A percentile compares a stretch with the other conserved stretches of the same genome.
These are phyloP conservation scores for Xylaria sp. DNA, from an alignment of 2,329 filamentous ascomycete genomes.

Conservation along the genomic window DNA sequence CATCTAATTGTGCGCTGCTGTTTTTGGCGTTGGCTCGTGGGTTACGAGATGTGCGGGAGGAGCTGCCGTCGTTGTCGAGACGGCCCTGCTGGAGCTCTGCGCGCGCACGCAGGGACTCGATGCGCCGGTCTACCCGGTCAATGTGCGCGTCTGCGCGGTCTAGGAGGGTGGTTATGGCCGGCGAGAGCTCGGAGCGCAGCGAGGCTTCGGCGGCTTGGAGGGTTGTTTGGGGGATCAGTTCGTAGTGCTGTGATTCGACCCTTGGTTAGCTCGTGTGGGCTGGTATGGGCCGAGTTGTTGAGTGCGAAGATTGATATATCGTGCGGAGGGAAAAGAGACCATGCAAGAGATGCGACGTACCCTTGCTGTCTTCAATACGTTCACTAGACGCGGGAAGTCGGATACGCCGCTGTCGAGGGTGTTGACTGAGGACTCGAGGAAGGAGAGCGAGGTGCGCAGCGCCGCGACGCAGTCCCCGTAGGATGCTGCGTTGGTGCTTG, in stretches of 20 bases:
- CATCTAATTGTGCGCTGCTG: conserved; percentile 58
- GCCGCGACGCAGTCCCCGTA: conserved; percentile 70
- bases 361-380: conserved; percentile 67
- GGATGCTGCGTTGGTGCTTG: conserved; percentile 40
- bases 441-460: conserved; percentile 68
- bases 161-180: conserved; percentile 82
- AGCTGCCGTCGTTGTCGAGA: conserved; percentile 50
- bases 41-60: background rate
- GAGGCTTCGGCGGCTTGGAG: conserved; percentile 84
- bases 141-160: conserved; percentile 85
- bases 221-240: conserved; percentile 87
- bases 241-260: conserved; percentile 76
- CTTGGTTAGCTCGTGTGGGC: conserved; percentile 4
- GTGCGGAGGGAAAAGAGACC: background rate
- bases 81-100: conserved; percentile 84
- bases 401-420: conserved; percentile 67
- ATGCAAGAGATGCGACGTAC: conserved; percentile 52
- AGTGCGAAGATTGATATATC: too few relatives aligned
- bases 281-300: background rate
- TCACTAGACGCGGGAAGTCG: conserved; percentile 67
- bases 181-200: conserved; percentile 88
- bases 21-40: background rate
- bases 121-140: conserved; percentile 82
- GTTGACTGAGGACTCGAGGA: conserved; percentile 69
- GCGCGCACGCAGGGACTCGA: conserved; percentile 84